These are phyloP conservation scores for Trichoderma asperelloides DNA, from an alignment of 495 filamentous ascomycete genomes.

Conservation along the genomic window DNA sequence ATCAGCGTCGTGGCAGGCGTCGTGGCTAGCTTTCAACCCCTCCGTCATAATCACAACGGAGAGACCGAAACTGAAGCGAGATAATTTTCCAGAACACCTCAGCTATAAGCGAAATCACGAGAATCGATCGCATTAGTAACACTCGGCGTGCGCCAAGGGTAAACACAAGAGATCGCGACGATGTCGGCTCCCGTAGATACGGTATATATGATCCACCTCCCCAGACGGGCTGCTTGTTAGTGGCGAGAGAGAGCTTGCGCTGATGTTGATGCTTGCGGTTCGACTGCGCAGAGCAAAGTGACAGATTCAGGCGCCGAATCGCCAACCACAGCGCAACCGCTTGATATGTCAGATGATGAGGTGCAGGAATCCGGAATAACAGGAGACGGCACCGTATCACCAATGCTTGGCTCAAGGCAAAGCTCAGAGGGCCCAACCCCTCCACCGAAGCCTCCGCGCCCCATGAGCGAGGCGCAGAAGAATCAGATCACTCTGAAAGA, in stretches of 20 bases:
- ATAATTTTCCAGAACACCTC: background rate
- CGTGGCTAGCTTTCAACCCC: constrained; percentile 1
- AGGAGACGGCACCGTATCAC: constrained; percentile 19
- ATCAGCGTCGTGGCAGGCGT: constrained; percentile 2
- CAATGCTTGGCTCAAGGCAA: background rate
- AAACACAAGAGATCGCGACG: background rate
- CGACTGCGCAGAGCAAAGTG: constrained; percentile 23
- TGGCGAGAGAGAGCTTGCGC: constrained; percentile 5
- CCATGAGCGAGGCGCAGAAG: constrained; percentile 68
- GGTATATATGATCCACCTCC: background rate
- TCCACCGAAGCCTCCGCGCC: constrained; percentile 84
- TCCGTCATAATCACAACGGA: constrained; percentile 7
- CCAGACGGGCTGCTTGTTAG: background rate
- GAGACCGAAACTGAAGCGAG: background rate
- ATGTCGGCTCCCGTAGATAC: background rate
- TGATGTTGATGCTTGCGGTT: background rate
- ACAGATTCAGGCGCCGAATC: constrained; percentile 50
- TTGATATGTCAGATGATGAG: constrained; percentile 83
- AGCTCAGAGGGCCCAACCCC: constrained; percentile 20
- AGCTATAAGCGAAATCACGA: constrained; percentile 1
- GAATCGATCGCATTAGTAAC: background rate
- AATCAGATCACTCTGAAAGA: constrained; percentile 85
- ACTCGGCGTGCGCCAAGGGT: background rate
- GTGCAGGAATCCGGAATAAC: constrained; percentile 52
- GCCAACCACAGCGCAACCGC: constrained; percentile 69